Conservation (phyloP, 2,329 filamentous ascomycete species). For the Tolypocladium pustulatum region DNA sequence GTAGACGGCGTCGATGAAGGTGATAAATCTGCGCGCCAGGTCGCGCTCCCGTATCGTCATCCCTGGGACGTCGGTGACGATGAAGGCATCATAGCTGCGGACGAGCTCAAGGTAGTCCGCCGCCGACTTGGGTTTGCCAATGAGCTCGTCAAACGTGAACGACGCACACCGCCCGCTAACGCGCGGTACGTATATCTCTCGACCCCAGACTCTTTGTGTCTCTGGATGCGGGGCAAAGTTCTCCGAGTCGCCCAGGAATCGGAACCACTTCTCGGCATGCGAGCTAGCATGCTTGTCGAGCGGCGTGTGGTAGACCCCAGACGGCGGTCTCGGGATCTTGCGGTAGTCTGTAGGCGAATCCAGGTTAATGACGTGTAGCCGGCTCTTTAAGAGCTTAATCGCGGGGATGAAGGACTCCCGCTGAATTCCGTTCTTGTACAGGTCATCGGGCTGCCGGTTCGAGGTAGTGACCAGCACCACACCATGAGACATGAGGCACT, state of each 20-base stretch:
- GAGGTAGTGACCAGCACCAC: slow-evolving; percentile 93
- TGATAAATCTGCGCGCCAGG: slow-evolving; percentile 87
- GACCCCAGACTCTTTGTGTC: slow-evolving; percentile 81
- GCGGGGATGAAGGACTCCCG: slow-evolving; percentile 91
- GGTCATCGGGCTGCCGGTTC: slow-evolving; percentile 89
- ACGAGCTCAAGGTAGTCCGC: slow-evolving; percentile 93
- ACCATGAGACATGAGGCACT: slow-evolving; percentile 91
- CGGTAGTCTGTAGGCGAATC: slow-evolving; percentile 95
- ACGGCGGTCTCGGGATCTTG: slow-evolving; percentile 87
- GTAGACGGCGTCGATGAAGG: slow-evolving; percentile 94
- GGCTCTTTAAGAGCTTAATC: slow-evolving; percentile 79
- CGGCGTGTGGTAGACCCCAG: slow-evolving; percentile 86
- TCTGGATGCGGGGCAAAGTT: slow-evolving; percentile 65
- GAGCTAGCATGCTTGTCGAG: slow-evolving; percentile 66
- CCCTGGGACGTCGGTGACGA: slow-evolving; percentile 81
- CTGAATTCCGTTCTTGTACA: slow-evolving; percentile 98
- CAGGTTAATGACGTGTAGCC: slow-evolving; percentile 83
- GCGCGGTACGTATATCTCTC: slow-evolving; percentile 75
- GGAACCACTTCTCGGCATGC: slow-evolving; percentile 93
- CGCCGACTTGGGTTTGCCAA: slow-evolving; percentile 77
- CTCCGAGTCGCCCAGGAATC: slow-evolving; percentile 78
- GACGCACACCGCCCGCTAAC: slow-evolving; percentile 81
- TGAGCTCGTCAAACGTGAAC: slow-evolving; percentile 89
- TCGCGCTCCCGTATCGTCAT: slow-evolving; percentile 86
- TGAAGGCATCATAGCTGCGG: slow-evolving; percentile 81